Base-by-base conservation (phyloP, 2,329 filamentous ascomycete species). In the Monilinia polystroma region DNA sequence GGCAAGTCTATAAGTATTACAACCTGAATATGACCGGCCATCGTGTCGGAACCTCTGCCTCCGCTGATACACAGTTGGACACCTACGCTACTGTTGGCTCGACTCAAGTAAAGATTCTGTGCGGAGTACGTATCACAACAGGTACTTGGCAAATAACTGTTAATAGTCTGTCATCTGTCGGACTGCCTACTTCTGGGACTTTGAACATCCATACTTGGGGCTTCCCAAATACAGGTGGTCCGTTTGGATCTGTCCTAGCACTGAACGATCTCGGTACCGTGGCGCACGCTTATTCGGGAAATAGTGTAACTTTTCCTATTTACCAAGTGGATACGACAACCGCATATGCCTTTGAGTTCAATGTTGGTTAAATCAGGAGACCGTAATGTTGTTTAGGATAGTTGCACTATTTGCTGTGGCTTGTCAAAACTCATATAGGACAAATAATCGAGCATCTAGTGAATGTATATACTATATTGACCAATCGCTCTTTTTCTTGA, bases 1-100 rank as follows among this genome's bases (percentile, higher is more conserved):
- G 76, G 73, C 79, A 81, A 63, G 76, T 83, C 12, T 83, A 83
- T 71, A 79, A 80, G 64, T 82, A 82, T 73, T 83, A 83, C 71
- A 75, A 77, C 55, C 70, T 74, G 3, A 78, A 79, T 54, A 82
- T 82, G 80, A 79, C 77, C 0, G 81, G 81, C 4, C 62, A 75
- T 18, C 77, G 80, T 20, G 75, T 79, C 6, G 74, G 73, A 0
- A 80, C 79, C 2, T 72, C 74, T 0, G 74, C 73, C 0, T 77
- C 79, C 0, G 68, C 64, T 4, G 72, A 74, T 49, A 16, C 16
- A 4, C 41, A 64, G 16, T 35, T 72, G 20, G 71, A 74, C 57
- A 68, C 68, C 1, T 74, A 71, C 47, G 71, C 71, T 14, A 73
- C 70, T 0, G 64, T 72, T 26, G 71, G 70, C 10, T 49, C 29